Evolutionary conservation across 2,329 filamentous ascomycete genomes (phyloP).

Genomic region (Fusarium scirpi): DNA sequence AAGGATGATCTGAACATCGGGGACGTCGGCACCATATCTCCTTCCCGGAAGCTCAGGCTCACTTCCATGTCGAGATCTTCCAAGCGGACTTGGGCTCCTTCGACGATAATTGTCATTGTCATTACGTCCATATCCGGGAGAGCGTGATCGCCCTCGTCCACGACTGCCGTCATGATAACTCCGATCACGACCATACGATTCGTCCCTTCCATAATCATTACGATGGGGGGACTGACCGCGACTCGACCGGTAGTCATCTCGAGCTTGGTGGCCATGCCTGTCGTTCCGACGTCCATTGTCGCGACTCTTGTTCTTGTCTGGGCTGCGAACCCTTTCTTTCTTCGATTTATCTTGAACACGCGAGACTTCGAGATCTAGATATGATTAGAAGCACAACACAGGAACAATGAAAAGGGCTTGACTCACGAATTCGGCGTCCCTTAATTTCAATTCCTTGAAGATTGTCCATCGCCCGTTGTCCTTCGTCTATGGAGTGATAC

Average conservation of each 20-base stretch:
- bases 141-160: conserved; percentile 74
- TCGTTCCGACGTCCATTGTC: conserved; percentile 59
- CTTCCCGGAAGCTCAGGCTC: conserved; percentile 76
- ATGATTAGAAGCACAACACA: conserved; percentile 11
- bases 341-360: conserved; percentile 83
- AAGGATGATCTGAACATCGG: conserved; percentile 89
- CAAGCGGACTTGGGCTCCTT: conserved; percentile 76
- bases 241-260: conserved; percentile 75
- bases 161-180: conserved; percentile 56
- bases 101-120: conserved; percentile 69
- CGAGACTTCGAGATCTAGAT: conserved; percentile 85
- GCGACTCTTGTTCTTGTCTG: conserved; percentile 65
- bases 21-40: conserved; percentile 79
- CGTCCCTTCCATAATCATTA: conserved; percentile 70
- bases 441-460: conserved; percentile 86
- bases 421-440: conserved; percentile 93
- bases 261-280: conserved; percentile 61
- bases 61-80: conserved; percentile 61
- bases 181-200: conserved; percentile 66
- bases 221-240: conserved; percentile 70
- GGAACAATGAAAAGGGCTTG: neutral
- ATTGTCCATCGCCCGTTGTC: conserved; percentile 77
- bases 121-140: conserved; percentile 64
- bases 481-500: conserved; percentile 82
- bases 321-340: conserved; percentile 70